Base-by-base conservation (phyloP, 2,329 filamentous ascomycete species). In the Xylaria sp. region DNA sequence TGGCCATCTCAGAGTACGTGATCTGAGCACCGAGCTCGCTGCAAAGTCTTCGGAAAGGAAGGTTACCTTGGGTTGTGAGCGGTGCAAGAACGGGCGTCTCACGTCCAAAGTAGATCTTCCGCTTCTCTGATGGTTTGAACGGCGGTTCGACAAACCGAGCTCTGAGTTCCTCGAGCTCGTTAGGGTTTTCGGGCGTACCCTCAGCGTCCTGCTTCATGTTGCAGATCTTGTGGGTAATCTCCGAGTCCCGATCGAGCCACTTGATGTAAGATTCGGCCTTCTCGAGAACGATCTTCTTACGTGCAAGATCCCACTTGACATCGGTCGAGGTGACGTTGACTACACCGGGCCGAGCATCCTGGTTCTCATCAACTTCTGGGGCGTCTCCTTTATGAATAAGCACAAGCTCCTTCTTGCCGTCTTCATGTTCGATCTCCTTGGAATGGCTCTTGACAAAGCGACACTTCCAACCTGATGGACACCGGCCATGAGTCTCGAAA, bases 1-100 rank as follows among this genome's bases (percentile, higher is more conserved):
- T 90, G 3, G 93, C 94, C 94, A 99, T 99, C 75, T 99, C 94
- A 0, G 93, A 97, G 78, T 96, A 99, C 0, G 94, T 99, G 53
- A 96, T 81, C 71, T 97, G 89, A 34, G 92, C 92, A 42, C 94
- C 94, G 23, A 97, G 82, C 58, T 92, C 89, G 10, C 91, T 87
- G 70, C 92, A 97, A 35, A 99, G 83, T 54, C 94, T 85, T 59
- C 94, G 88, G 78, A 96, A 99, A 0, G 94, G 94, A 52, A 97
- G 80, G 69, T 99, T 99, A 51, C 94, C 94, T 76, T 97, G 94
- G 0, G 94, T 99, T 1, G 94, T 99, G 53, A 99, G 81, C 42
- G 94, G 94, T 3, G 94, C 94, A n/a, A 99, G 79, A 9, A 92
- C 85, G 0, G 94, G 94, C 1, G 94, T 99, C 73, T 97, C 93